Base-by-base conservation (phyloP, 352 stramenopile genomes). In the Pythium rishiriense region DNA sequence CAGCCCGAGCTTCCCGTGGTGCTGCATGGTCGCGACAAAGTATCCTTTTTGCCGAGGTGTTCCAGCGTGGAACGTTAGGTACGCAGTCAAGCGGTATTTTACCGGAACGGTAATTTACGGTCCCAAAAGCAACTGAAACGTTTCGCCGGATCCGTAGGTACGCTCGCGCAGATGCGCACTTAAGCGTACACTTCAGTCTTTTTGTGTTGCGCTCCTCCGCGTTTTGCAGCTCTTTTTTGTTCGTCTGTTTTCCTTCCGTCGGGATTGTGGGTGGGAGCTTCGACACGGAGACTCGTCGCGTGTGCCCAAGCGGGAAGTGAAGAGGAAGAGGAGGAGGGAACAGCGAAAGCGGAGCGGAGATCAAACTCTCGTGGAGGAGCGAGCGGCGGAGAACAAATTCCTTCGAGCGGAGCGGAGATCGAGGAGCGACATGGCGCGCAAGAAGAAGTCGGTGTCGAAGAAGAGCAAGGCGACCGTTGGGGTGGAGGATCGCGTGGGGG, bases 401-500 rank as follows among this genome's bases (percentile, higher is more conserved):
- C 5, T 35, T 43, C 0, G 29, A 45, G 29, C 2, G 33, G 54
- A 62, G 54, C 52, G 33, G 43, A 64, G 54, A 39, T 56, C 26
- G 24, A 51, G 6, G 19, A 41, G 3, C 31, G 12, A 19, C 42
- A 61, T 68, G 51, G 61, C 51, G 25, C 50, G 50, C 42, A 68
- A 58, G 51, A 68, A 62, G 43, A 61, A 45, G 28, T 53, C 45
- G n/a, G 21, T 3, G 19, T 14, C 21, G 15, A 59, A 54, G 49
- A 66, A 60, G 48, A 42, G 42, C n/a, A 53, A 42, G 45, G 47
- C 62, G 29, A 81, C 93, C 43, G 78, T 88, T 52, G 60, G 75
- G 4, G 46, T 25, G 15, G 37, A 26, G 25, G 26, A 25, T 0
- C 52, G 37, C 8, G 24, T 50, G 37, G 37, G 2, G 10, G 50